These are phyloP conservation scores for Nakaseomyces kungkrabaensis DNA, from an alignment of 1,139 yeast genomes.

Conservation along the genomic window DNA sequence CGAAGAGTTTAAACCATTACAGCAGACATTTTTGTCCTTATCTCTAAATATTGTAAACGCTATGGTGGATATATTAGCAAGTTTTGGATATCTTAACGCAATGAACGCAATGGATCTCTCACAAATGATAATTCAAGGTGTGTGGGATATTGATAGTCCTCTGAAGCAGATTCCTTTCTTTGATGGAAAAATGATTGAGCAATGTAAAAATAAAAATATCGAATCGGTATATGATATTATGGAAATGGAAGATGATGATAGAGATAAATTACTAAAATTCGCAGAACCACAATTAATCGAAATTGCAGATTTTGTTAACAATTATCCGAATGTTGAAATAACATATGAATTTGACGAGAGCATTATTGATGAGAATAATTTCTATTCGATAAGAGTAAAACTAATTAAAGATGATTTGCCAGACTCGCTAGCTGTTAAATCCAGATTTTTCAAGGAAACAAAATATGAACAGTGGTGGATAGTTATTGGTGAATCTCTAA, in stretches of 20 bases:
- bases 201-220: slow-evolving; percentile 49
- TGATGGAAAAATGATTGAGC: slow-evolving; percentile 41
- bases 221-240: slow-evolving; percentile 75
- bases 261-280: slow-evolving; percentile 55
- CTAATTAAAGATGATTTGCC: slow-evolving; percentile 68
- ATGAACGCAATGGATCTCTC: slow-evolving; percentile 77
- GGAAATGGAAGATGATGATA: slow-evolving; percentile 72
- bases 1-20: slow-evolving; percentile 52
- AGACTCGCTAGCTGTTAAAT: slow-evolving; percentile 52
- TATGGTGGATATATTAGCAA: slow-evolving; percentile 63
- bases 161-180: slow-evolving; percentile 76
- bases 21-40: slow-evolving; percentile 40
- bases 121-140: slow-evolving; percentile 81
- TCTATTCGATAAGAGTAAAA: slow-evolving; percentile 36
- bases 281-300: slow-evolving; percentile 39
- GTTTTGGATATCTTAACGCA: slow-evolving; percentile 74
- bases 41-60: slow-evolving; percentile 51
- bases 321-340: slow-evolving; percentile 78
- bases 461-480: slow-evolving; percentile 84
- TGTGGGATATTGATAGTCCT: slow-evolving; percentile 76
- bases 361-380: slow-evolving; percentile 38
- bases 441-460: slow-evolving; percentile 45
- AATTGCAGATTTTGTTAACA: slow-evolving; percentile 83
- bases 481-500: slow-evolving; percentile 58
- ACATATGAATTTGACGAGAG: slow-evolving; percentile 36